phyloP scores from a whole-genome alignment of 768 basidiomycete genomes.

The Rhizopogon rudus region DNA sequence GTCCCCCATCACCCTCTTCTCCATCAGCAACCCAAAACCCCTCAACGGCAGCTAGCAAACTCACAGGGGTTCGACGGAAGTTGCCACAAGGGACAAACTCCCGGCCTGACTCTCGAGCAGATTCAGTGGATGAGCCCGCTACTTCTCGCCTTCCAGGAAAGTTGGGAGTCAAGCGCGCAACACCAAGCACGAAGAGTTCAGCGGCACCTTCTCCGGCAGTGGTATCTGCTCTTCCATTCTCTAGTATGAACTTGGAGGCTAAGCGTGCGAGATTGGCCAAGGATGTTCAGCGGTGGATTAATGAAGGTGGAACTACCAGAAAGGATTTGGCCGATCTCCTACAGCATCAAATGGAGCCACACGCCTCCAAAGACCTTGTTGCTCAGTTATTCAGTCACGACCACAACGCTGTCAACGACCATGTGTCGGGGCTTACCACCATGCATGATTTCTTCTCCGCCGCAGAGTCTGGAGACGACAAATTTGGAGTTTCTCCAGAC shows the following conservation, averaged over 20 bases:
- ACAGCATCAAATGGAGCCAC: conserved; percentile 88
- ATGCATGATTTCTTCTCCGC: conserved; percentile 73
- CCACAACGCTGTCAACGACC: conserved; percentile 92
- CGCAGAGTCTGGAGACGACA: conserved; percentile 52
- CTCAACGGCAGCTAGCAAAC: conserved; percentile 34
- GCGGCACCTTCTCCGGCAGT: conserved; percentile 29
- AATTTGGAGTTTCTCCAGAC: conserved; percentile 37
- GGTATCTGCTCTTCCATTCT: conserved; percentile 30
- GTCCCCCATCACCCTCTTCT: conserved; percentile 37
- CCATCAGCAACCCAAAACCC: conserved; percentile 18
- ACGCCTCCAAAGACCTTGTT: conserved; percentile 71
- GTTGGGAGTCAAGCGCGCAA: conserved; percentile 42
- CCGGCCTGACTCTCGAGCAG: conserved; percentile 43
- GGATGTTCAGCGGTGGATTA: conserved; percentile 79
- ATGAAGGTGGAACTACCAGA: conserved; percentile 77
- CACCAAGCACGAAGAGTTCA: conserved; percentile 26
- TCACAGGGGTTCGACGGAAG: conserved; percentile 66
- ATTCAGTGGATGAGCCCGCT: conserved; percentile 29
- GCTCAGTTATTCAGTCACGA: conserved; percentile 88
- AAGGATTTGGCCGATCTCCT: conserved; percentile 85
- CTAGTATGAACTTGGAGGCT: conserved; percentile 29
- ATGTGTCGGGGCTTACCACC: conserved; percentile 67
- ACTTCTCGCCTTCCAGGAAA: conserved; percentile 30
- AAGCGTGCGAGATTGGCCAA: conserved; percentile 67
- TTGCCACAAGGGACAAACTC: conserved; percentile 53